A percentile compares a stretch with the other conserved stretches of the same genome.
Conservation (phyloP, 1,139 yeast genomes). For the Yamadazyma mexicana region DNA sequence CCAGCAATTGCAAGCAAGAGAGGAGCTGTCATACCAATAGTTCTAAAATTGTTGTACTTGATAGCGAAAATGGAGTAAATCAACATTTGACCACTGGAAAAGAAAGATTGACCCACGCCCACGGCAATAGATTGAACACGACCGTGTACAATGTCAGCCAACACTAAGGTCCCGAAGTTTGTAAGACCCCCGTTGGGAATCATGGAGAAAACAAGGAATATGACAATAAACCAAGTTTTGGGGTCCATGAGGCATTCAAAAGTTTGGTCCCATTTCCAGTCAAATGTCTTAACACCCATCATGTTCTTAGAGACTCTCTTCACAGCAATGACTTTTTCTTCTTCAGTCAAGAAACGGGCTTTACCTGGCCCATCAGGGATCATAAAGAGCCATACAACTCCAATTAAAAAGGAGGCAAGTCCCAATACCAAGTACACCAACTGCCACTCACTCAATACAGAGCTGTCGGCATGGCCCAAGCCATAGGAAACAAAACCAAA, state of each 20-base stretch:
- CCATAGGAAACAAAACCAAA: conserved; percentile 32
- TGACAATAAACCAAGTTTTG: conserved; percentile 41
- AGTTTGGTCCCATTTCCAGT: conserved; percentile 42
- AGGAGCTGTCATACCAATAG: conserved; percentile 12
- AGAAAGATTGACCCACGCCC: conserved; percentile 12
- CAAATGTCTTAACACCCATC: conserved; percentile 43
- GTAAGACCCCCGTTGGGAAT: conserved; percentile 42
- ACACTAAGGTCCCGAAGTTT: conserved; percentile 25
- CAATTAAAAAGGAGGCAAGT: conserved; percentile 25
- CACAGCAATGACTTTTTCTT: conserved; percentile 14
- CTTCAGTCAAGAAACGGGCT: conserved; percentile 23
- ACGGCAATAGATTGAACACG: conserved; percentile 10
- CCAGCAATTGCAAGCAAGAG: conserved; percentile 13
- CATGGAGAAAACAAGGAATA: conserved; percentile 38
- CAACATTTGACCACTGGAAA: conserved; percentile 13
- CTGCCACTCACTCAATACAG: conserved; percentile 23
- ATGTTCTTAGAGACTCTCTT: conserved; percentile 16
- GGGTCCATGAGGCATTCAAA: conserved; percentile 46
- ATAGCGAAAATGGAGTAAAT: conserved; percentile 10
- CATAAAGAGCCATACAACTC: conserved; percentile 18
- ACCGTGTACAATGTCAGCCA: conserved; percentile 9
- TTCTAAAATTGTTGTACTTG: conserved; percentile 12
- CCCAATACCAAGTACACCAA: conserved; percentile 45
- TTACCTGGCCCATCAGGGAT: conserved; percentile 16
- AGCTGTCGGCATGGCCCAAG: conserved; percentile 27